Evolutionary conservation across 2,329 filamentous ascomycete species (phyloP).

Genomic region (Aspergillus glaucus): DNA sequence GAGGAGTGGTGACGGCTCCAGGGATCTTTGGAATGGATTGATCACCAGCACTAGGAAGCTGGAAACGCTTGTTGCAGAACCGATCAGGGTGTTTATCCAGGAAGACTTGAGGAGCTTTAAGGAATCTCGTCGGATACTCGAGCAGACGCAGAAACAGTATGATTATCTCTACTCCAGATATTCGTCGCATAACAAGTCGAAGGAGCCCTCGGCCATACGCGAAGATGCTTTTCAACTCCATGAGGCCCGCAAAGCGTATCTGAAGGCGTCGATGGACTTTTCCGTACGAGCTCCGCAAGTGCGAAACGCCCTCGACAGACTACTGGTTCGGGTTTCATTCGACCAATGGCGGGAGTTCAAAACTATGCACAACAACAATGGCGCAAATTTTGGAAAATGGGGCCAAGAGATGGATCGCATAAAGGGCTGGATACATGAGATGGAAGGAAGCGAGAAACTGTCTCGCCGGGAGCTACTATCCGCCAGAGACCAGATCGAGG

Average conservation of each 20-base stretch:
- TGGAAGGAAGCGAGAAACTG: slow-evolving; percentile 79
- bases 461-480: slow-evolving; percentile 76
- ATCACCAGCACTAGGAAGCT: slow-evolving; percentile 69
- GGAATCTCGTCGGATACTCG: slow-evolving; percentile 69
- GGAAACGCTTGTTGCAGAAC: slow-evolving; percentile 71
- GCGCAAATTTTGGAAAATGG: slow-evolving; percentile 58
- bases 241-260: slow-evolving; percentile 82
- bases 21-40: slow-evolving; percentile 79
- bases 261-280: slow-evolving; percentile 90
- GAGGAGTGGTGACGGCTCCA: slow-evolving; percentile 74
- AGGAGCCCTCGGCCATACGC: slow-evolving; percentile 81
- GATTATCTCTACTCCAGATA: slow-evolving; percentile 78
- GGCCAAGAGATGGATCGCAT: slow-evolving; percentile 82
- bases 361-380: slow-evolving; percentile 59
- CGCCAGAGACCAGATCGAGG: slow-evolving; percentile 75
- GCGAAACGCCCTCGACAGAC: slow-evolving; percentile 73
- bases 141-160: slow-evolving; percentile 74
- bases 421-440: slow-evolving; percentile 85
- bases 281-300: slow-evolving; percentile 82
- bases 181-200: slow-evolving; percentile 78
- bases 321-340: slow-evolving; percentile 75
- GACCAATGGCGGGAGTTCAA: slow-evolving; percentile 88
- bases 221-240: slow-evolving; percentile 96
- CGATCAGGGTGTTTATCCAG: slow-evolving; percentile 69
- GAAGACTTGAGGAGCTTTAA: slow-evolving; percentile 81